A percentile compares a stretch with the other conserved stretches of the same genome.
phyloP scores from a whole-genome alignment of 768 basidiomycete genomes.

The Terana coerulea region DNA sequence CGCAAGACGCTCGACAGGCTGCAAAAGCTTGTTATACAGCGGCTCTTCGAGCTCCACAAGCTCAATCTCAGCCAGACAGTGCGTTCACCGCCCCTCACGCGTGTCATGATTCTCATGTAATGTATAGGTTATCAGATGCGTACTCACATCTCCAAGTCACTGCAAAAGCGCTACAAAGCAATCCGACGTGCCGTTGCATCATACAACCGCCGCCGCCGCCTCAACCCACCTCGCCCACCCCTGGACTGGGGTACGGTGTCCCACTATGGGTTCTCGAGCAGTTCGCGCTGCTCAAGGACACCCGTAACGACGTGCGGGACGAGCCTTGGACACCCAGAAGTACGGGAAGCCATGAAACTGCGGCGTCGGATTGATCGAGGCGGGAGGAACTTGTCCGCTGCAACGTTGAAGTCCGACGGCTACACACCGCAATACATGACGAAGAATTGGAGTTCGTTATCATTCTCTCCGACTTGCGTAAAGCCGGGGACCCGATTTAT shows the following conservation, averaged over 20 bases:
- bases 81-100: too few relatives aligned
- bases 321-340: constrained; percentile 25
- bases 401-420: constrained; percentile 24
- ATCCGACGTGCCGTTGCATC: constrained; percentile 25
- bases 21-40: constrained; percentile 29
- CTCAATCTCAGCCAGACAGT: constrained; percentile 32
- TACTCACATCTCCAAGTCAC: constrained; percentile 27
- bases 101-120: too few relatives aligned
- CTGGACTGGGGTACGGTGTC: constrained; percentile 26
- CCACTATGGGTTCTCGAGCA: constrained; percentile 25
- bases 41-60: constrained; percentile 36
- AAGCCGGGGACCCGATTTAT: too few relatives aligned
- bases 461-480: too few relatives aligned
- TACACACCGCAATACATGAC: constrained; percentile 24
- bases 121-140: constrained; percentile 28
- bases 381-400: constrained; percentile 22
- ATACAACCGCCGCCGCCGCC: constrained; percentile 28
- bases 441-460: too few relatives aligned
- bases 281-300: constrained; percentile 28
- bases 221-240: constrained; percentile 20
- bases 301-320: constrained; percentile 18
- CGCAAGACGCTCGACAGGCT: constrained; percentile 29
- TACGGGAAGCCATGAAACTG: constrained; percentile 21
- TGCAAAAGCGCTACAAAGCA: constrained; percentile 23
- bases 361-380: constrained; percentile 15